Percentiles rank a stretch among this genome's conserved stretches.
phyloP scores from a whole-genome alignment of 1,284 basidiomycete species.

The Malassezia yamatoensis region DNA sequence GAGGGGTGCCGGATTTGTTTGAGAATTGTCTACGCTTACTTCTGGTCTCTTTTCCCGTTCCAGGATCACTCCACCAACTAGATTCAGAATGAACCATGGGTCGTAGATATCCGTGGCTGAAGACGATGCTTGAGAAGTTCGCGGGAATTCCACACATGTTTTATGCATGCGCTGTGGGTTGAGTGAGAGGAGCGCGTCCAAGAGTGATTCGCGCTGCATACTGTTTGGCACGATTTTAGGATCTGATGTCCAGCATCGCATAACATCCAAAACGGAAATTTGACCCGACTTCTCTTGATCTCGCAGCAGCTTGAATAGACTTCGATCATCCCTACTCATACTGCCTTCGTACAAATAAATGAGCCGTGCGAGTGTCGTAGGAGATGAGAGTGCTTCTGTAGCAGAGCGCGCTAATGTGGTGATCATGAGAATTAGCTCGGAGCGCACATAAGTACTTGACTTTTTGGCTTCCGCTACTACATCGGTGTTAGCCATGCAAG shows the following conservation, averaged over 20 bases:
- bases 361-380: constrained; percentile 58
- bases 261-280: constrained; percentile 53
- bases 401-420: constrained; percentile 48
- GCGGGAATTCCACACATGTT: constrained; percentile 65
- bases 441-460: constrained; percentile 20
- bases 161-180: constrained; percentile 62
- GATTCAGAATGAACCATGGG: constrained; percentile 64
- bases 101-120: constrained; percentile 55
- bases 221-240: background rate
- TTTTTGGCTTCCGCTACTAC: constrained; percentile 14
- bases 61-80: constrained; percentile 59
- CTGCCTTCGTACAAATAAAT: constrained; percentile 65
- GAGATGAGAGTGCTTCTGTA: constrained; percentile 69
- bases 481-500: constrained; percentile 25
- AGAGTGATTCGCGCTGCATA: constrained; percentile 10
- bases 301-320: constrained; percentile 63
- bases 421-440: constrained; percentile 7
- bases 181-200: constrained; percentile 62
- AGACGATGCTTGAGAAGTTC: constrained; percentile 17
- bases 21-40: background rate
- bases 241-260: constrained; percentile 11
- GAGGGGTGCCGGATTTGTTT: constrained; percentile 38
- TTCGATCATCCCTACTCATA: constrained; percentile 57
- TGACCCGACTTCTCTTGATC: constrained; percentile 67
- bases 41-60: constrained; percentile 47